A percentile compares a stretch with the other conserved stretches of the same genome.
phyloP scores from a whole-genome alignment of 495 filamentous ascomycete species.

The Tuber borchii region DNA sequence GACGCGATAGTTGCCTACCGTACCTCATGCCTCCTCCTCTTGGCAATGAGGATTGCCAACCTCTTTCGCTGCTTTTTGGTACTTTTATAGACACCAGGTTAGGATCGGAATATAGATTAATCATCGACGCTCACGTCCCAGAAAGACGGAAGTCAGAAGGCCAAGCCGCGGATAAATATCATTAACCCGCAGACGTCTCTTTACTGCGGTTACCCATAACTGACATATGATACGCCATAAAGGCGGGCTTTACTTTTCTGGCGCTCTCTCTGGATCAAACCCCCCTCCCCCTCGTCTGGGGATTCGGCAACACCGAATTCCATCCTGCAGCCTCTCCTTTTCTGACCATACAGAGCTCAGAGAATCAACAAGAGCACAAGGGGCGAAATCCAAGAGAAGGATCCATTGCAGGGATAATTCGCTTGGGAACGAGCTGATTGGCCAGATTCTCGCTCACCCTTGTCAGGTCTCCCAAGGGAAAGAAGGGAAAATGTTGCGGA shows the following conservation, averaged over 20 bases:
- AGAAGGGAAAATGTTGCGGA: slow-evolving; percentile 29
- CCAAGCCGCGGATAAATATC: slow-evolving; percentile 40
- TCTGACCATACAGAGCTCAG: slow-evolving; percentile 10
- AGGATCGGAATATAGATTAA: background rate
- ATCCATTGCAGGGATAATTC: slow-evolving; percentile 29
- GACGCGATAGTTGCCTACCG: slow-evolving; percentile 16
- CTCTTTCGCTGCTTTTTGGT: slow-evolving; percentile 21
- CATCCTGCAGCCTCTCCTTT: slow-evolving; percentile 14
- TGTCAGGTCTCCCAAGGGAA: slow-evolving; percentile 7
- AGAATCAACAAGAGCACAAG: slow-evolving; percentile 18
- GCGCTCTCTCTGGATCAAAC: background rate
- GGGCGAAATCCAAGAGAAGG: slow-evolving; percentile 31
- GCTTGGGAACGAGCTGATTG: slow-evolving; percentile 28
- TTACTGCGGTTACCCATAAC: slow-evolving; percentile 24
- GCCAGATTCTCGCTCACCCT: slow-evolving; percentile 29
- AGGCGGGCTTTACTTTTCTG: slow-evolving; percentile 13
- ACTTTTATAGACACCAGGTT: background rate
- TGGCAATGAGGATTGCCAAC: slow-evolving; percentile 18
- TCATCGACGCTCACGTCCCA: slow-evolving; percentile 27
- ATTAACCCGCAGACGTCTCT: slow-evolving; percentile 16
- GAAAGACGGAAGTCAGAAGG: slow-evolving; percentile 27
- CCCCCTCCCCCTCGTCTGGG: slow-evolving; percentile 28
- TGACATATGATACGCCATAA: slow-evolving; percentile 22
- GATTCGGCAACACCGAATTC: slow-evolving; percentile 39
- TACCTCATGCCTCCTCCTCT: slow-evolving; percentile 3